phyloP scores from a whole-genome alignment of 345 rosid genomes.

The Combretum micranthum region DNA sequence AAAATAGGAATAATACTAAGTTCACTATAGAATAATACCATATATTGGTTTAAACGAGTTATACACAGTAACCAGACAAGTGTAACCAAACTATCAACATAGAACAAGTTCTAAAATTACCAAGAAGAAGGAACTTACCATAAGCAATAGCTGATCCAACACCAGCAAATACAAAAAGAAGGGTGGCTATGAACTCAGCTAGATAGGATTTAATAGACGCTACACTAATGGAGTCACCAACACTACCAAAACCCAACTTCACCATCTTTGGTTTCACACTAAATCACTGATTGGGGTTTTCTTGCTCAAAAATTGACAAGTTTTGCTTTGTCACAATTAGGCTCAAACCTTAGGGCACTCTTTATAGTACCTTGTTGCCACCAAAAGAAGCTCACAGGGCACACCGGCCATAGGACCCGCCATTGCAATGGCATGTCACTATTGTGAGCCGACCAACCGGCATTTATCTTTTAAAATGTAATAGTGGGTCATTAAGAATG shows the following conservation, averaged over 20 bases:
- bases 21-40: too few relatives aligned
- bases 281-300: neutral
- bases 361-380: neutral
- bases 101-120: neutral
- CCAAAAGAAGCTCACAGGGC: constrained; percentile 15
- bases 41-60: too few relatives aligned
- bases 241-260: constrained; percentile 61
- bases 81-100: neutral
- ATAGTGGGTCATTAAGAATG: constrained; percentile 32
- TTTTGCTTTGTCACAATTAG: neutral
- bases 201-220: constrained; percentile 61
- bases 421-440: constrained; percentile 3
- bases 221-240: constrained; percentile 70
- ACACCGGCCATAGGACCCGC: constrained; percentile 45
- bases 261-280: constrained; percentile 36
- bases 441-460: constrained; percentile 49
- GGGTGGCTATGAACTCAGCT: constrained; percentile 87
- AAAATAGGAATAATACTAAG: too few relatives aligned
- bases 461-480: constrained; percentile 12
- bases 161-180: constrained; percentile 90
- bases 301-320: neutral
- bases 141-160: constrained; percentile 87
- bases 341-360: neutral
- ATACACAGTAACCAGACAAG: too few relatives aligned
- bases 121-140: constrained; percentile 16